Evolutionary conservation across 1,139 yeast species (phyloP).

Genomic region (Diutina rugosa): DNA sequence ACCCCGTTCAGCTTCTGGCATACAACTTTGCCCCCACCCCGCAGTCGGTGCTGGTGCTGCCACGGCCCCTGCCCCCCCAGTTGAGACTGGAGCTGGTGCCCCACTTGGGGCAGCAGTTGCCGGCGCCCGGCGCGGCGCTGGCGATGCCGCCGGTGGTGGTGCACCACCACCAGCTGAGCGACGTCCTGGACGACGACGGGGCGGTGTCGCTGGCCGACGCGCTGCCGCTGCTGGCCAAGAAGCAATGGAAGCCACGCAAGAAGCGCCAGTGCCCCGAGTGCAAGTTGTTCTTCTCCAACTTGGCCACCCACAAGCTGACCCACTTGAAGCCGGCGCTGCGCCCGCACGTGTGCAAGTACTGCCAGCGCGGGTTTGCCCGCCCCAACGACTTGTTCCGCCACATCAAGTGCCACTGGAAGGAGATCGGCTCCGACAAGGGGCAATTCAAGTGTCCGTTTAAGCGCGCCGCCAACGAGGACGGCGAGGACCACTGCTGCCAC

Average conservation of each 20-base stretch:
- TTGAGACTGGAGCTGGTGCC: not conserved
- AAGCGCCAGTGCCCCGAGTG: conserved; percentile 83
- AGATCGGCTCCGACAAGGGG: conserved; percentile 38
- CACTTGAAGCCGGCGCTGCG: conserved; percentile 63
- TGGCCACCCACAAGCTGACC: conserved; percentile 78
- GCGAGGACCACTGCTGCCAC: conserved; percentile 47
- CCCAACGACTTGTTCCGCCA: conserved; percentile 81
- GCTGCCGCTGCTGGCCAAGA: conserved; percentile 4
- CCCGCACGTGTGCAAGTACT: conserved; percentile 67
- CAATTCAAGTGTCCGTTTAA: conserved; percentile 36
- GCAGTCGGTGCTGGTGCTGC: not conserved
- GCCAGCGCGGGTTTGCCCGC: conserved; percentile 78
- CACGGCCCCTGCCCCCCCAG: not conserved
- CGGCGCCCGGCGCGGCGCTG: not conserved
- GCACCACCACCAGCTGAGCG: conserved; percentile 4
- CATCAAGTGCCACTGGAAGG: conserved; percentile 72
- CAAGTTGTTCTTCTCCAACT: conserved; percentile 58
- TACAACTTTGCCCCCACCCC: not conserved
- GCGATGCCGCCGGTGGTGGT: conserved; percentile 2
- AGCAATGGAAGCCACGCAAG: conserved; percentile 37
- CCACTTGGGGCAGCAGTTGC: not conserved
- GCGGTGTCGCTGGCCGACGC: conserved; percentile 1
- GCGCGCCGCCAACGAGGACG: conserved; percentile 6
- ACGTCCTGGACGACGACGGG: conserved; percentile 2
- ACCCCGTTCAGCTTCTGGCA: not conserved